Percentiles rank a stretch among this genome's conserved stretches.
These are phyloP conservation scores for Asclepias syriaca DNA, from an alignment of 257 asterid species.

Conservation along the genomic window DNA sequence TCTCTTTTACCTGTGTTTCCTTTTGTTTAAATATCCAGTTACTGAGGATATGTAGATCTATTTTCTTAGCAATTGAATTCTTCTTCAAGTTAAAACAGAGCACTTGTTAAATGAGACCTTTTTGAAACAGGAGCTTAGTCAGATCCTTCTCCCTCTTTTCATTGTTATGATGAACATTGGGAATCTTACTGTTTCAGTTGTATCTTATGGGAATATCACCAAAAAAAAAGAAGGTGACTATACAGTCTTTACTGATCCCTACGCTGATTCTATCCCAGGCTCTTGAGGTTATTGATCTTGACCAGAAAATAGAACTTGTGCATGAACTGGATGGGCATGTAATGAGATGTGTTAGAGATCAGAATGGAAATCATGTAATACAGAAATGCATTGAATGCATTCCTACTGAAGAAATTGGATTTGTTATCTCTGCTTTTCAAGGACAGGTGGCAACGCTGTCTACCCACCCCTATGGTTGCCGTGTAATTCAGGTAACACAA, in stretches of 20 bases:
- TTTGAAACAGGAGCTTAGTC: not conserved
- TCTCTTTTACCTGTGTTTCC: not conserved
- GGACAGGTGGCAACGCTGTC: slow-evolving; percentile 76
- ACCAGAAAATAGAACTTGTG: slow-evolving; percentile 65
- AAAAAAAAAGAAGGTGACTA: not conserved
- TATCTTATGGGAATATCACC: not conserved
- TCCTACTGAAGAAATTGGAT: slow-evolving; percentile 55
- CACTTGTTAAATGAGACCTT: not conserved
- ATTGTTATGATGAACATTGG: not conserved
- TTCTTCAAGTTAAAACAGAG: not conserved
- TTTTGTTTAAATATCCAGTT: not conserved
- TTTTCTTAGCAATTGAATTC: not conserved
- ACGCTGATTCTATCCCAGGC: slow-evolving; percentile 44
- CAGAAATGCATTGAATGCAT: slow-evolving; percentile 82
- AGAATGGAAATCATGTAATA: slow-evolving; percentile 88
- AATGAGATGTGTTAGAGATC: slow-evolving; percentile 82
- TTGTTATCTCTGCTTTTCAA: slow-evolving; percentile 65
- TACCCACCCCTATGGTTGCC: slow-evolving; percentile 95
- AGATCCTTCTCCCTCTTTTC: not conserved
- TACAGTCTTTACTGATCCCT: not conserved
- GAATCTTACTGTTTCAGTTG: not conserved
- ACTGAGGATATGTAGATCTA: not conserved
- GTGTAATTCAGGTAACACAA: slow-evolving; percentile 78
- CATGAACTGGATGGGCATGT: slow-evolving; percentile 80
- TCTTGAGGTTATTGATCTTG: slow-evolving; percentile 67